Evolutionary conservation across 2,329 filamentous ascomycete species (phyloP).

Genomic region (Fusarium sp.): DNA sequence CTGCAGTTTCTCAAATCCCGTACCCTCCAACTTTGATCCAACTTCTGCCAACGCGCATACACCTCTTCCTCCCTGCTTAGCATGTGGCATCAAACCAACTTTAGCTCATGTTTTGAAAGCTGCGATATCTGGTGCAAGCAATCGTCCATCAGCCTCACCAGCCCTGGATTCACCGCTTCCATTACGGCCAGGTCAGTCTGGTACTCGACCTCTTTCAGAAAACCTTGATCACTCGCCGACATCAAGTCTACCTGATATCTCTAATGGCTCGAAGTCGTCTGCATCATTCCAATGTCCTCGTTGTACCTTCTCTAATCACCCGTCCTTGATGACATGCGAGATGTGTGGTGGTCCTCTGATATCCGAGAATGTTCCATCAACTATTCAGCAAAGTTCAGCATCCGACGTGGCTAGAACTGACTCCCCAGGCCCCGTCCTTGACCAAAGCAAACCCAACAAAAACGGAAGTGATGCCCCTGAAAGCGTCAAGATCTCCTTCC

Average conservation of each 20-base stretch:
- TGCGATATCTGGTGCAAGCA: slow-evolving; percentile 79
- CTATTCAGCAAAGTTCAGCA: slow-evolving; percentile 53
- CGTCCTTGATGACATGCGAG: slow-evolving; percentile 86
- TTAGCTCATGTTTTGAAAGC: slow-evolving; percentile 87
- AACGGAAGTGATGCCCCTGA: slow-evolving; percentile 70
- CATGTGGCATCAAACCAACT: slow-evolving; percentile 93
- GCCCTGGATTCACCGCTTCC: slow-evolving; percentile 48
- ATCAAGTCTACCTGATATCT: slow-evolving; percentile 3
- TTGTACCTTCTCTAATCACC: slow-evolving; percentile 95
- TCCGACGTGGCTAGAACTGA: slow-evolving; percentile 65
- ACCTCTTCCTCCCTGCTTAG: slow-evolving; percentile 85
- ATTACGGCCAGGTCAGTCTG: slow-evolving; percentile 44
- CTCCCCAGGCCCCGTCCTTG: slow-evolving; percentile 81
- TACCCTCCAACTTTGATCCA: slow-evolving; percentile 94
- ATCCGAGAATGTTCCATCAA: slow-evolving; percentile 61
- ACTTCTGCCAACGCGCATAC: slow-evolving; percentile 82
- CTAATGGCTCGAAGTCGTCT: slow-evolving; percentile 18
- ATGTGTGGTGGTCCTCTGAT: slow-evolving; percentile 86
- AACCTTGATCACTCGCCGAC: slow-evolving; percentile 9
- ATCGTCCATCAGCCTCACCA: slow-evolving; percentile 54
- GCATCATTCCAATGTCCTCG: slow-evolving; percentile 77
- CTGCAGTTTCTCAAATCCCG: slow-evolving; percentile 92
- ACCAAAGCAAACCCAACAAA: slow-evolving; percentile 48
- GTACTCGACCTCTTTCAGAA: slow-evolving; percentile 24
- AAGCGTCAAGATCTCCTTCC: slow-evolving; percentile 91